Conservation (phyloP, 2,329 filamentous ascomycete species). For the Aspergillus quadricinctus region DNA sequence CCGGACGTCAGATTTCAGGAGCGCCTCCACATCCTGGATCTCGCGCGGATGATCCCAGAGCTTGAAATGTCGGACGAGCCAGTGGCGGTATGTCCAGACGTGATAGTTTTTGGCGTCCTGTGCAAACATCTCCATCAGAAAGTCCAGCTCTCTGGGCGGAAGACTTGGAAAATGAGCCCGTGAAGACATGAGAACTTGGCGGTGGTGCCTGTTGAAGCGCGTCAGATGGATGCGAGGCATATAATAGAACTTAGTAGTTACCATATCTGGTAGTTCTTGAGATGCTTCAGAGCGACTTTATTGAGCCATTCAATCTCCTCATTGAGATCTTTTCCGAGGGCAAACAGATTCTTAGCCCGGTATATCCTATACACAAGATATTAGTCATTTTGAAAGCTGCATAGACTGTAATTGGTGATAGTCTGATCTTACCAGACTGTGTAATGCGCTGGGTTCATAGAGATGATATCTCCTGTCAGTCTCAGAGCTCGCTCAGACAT, state of each 20-base stretch:
- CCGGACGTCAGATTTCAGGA: conserved; percentile 75
- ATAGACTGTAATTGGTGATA: no score
- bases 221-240: not conserved
- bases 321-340: conserved; percentile 59
- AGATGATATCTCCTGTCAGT: conserved; percentile 85
- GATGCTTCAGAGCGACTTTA: conserved; percentile 70
- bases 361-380: conserved; percentile 59
- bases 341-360: conserved; percentile 72
- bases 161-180: conserved; percentile 48
- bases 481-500: conserved; percentile 71
- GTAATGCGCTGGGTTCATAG: conserved; percentile 94
- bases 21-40: conserved; percentile 63
- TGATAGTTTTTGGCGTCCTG: conserved; percentile 97
- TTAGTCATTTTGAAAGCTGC: not conserved
- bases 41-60: conserved; percentile 57
- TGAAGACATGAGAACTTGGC: conserved; percentile 52
- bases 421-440: conserved; percentile 76
- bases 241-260: conserved; percentile 15
- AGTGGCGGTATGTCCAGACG: conserved; percentile 92
- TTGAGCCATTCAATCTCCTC: conserved; percentile 86
- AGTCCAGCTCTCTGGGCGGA: conserved; percentile 64
- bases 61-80: conserved; percentile 63
- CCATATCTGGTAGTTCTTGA: conserved; percentile 99
- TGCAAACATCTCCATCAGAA: conserved; percentile 74
- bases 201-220: conserved; percentile 51